These are phyloP conservation scores for Mrakia hoshinonis DNA, from an alignment of 768 basidiomycete species.

Conservation along the genomic window DNA sequence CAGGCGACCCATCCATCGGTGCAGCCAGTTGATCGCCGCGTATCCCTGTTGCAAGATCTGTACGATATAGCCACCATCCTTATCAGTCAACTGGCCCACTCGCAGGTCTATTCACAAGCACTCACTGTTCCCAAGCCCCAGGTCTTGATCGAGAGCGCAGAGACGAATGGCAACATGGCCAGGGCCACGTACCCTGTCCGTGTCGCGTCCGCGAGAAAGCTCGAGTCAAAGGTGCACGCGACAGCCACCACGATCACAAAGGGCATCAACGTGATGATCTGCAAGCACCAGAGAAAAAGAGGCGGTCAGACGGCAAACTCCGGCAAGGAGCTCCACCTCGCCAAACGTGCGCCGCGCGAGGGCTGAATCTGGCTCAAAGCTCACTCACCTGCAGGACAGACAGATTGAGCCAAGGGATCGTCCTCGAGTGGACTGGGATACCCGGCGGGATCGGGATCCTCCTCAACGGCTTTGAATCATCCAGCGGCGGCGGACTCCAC, in stretches of 20 bases:
- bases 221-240: neutral
- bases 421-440: constrained; percentile 1
- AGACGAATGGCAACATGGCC: neutral
- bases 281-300: neutral
- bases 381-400: neutral
- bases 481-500: neutral
- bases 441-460: constrained; percentile 8
- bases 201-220: neutral
- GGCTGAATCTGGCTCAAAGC: too few relatives aligned
- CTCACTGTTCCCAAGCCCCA: constrained; percentile 1
- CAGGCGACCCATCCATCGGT: constrained; percentile 10
- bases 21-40: constrained; percentile 10
- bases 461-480: neutral
- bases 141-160: neutral
- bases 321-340: neutral
- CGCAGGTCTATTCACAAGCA: too few relatives aligned
- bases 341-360: neutral
- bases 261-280: constrained; percentile 5
- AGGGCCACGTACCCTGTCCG: neutral
- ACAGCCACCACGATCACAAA: constrained; percentile 1
- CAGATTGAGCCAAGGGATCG: neutral
- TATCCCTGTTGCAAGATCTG: constrained; percentile 7
- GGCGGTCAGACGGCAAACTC: neutral
- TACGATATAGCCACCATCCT: neutral
- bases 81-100: neutral